phyloP scores from a whole-genome alignment of 306 rosid genomes.

The Rubus parviflorus region DNA sequence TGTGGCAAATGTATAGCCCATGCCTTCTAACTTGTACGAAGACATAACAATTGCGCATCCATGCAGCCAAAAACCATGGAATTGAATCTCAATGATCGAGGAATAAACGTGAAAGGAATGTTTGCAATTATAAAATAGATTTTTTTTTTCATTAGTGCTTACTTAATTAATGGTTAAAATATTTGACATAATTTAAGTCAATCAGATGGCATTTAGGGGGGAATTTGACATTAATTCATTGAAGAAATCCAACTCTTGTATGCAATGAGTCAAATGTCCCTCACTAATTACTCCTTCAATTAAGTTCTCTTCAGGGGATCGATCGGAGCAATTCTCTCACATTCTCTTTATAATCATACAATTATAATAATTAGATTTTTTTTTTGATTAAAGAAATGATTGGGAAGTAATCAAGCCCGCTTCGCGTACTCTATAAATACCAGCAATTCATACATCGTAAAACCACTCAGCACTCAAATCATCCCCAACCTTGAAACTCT shows the following conservation, averaged over 20 bases:
- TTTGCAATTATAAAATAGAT: not conserved
- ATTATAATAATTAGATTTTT: too few species aligned
- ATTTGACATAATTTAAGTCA: too few species aligned
- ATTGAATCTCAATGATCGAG: not conserved
- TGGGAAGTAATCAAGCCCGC: not conserved
- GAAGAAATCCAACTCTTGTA: too few species aligned
- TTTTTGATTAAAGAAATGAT: not conserved
- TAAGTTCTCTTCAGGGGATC: not conserved
- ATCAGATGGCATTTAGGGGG: too few species aligned
- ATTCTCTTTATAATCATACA: not conserved
- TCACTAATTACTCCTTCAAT: not conserved
- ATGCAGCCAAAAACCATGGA: not conserved
- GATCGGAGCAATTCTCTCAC: not conserved
- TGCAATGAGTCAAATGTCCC: not conserved
- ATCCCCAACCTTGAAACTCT: not conserved
- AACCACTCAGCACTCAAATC: not conserved
- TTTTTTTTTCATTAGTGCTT: too few species aligned
- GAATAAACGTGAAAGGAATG: not conserved
- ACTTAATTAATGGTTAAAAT: too few species aligned
- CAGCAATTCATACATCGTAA: not conserved
- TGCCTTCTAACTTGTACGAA: not conserved
- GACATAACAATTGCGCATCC: not conserved
- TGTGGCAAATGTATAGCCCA: not conserved
- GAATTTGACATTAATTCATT: too few species aligned
- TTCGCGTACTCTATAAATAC: constrained; percentile 31